Percentiles rank a stretch among this genome's conserved stretches.
These are phyloP conservation scores for Pisolithus albus DNA, from an alignment of 768 basidiomycete species.

Conservation along the genomic window DNA sequence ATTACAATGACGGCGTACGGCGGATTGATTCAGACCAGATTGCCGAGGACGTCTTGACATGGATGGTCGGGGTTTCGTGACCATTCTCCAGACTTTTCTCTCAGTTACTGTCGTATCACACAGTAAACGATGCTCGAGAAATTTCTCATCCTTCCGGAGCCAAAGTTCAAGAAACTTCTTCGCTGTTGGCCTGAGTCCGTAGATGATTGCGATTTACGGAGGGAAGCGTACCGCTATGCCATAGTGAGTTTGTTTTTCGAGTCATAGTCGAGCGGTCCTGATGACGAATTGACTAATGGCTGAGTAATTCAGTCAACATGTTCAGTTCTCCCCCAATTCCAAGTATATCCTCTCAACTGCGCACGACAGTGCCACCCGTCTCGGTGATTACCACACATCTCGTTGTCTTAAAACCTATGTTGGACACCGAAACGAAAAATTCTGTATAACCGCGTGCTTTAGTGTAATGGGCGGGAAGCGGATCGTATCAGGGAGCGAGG, in stretches of 20 bases:
- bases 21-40: constrained; percentile 52
- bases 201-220: constrained; percentile 29
- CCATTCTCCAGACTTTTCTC: too few species aligned
- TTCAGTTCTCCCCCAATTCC: too few species aligned
- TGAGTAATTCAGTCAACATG: too few species aligned
- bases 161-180: constrained; percentile 55
- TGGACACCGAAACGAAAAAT: too few species aligned
- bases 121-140: constrained; percentile 90
- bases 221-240: constrained; percentile 83
- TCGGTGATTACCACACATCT: too few species aligned
- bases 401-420: too few species aligned
- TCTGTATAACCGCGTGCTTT: too few species aligned
- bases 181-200: constrained; percentile 28
- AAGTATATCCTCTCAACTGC: too few species aligned
- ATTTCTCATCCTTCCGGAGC: constrained; percentile 61
- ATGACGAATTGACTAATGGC: too few species aligned
- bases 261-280: background rate
- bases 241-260: constrained; percentile 42
- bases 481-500: too few species aligned
- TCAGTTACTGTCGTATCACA: background rate
- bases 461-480: too few species aligned
- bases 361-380: too few species aligned
- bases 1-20: constrained; percentile 60
- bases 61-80: constrained; percentile 47
- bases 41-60: constrained; percentile 60